Evolutionary conservation across 768 basidiomycete species (phyloP).

Genomic region (Mycena rosella): DNA sequence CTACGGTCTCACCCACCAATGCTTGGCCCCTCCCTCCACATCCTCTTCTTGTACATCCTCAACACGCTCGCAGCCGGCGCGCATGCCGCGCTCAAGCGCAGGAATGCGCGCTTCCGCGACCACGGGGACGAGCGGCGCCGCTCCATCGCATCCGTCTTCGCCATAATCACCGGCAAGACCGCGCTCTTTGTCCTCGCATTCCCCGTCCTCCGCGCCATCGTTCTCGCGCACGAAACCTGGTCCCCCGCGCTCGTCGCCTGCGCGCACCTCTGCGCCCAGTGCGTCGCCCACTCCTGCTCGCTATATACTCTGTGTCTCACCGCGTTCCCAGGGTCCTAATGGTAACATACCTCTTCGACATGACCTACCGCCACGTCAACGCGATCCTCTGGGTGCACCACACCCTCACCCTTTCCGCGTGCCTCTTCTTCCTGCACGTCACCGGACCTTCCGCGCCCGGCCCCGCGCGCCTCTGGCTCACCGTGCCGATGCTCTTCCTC

Average conservation of each 20-base stretch:
- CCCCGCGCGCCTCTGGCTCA: slow-evolving; percentile 9
- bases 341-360: slow-evolving; percentile 18
- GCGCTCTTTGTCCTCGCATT: slow-evolving; percentile 11
- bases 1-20: background rate
- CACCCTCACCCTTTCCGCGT: slow-evolving; percentile 7
- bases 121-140: slow-evolving; percentile 23
- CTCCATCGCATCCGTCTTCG: slow-evolving; percentile 17
- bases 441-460: slow-evolving; percentile 15
- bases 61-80: background rate
- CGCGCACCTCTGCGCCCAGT: background rate
- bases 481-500: slow-evolving; percentile 6
- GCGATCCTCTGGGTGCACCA: slow-evolving; percentile 23
- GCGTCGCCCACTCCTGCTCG: too few species aligned
- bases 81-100: background rate
- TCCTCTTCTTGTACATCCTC: background rate
- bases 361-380: slow-evolving; percentile 25
- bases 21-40: background rate
- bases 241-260: background rate
- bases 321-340: background rate
- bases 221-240: background rate
- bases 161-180: slow-evolving; percentile 6
- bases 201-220: slow-evolving; percentile 3
- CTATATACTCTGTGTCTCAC: background rate
- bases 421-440: background rate
- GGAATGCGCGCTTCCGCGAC: slow-evolving; percentile 9